Base-by-base conservation (phyloP, 139 green algal genomes). In the Closterium sp. region DNA sequence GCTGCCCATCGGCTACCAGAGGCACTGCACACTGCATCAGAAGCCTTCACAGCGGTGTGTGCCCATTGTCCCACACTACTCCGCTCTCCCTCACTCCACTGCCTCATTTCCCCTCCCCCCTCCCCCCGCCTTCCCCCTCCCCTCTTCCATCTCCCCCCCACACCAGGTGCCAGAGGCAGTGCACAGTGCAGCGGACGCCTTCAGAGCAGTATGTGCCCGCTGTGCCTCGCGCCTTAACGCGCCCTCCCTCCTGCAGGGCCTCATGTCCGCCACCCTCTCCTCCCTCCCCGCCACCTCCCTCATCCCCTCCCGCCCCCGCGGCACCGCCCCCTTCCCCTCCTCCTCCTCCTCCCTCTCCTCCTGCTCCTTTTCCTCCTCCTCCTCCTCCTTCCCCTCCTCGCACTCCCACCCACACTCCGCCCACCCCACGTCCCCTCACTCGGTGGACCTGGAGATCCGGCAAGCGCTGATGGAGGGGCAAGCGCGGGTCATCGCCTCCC, bases 391-490 rank as follows among this genome's bases (percentile, higher is more conserved):
- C 55, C 55, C 55, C 55, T 76, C 55, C 7, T 76, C 55, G 55
- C 55, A 76, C 55, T 76, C 55, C 25, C 55, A 76, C 12, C 16
- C 55, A 19, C 55, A 16, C 55, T 16, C 55, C 55, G 23, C 55
- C 55, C 55, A 76, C 16, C 55, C 16, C 55, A 19, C 55, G 16
- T 76, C 55, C 76, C 21, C 33, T 32, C 33, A 30, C 32, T 64
- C 33, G 2, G 85, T 95, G 87, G 55, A 69, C 5, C 55, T 95
- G 5, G 94, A 94, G 6, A 92, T 96, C 66, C 86, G 94, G 4
- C 38, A 81, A 38, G 90, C 95, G 5, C 87, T 97, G 55, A 93
- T 96, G 64, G 96, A 97, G 89, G 96, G 95, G 1, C 85, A 97
- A 19, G 95, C 95, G 2, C 89, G 96, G 1, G 85, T 97, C 0